Base-by-base conservation (phyloP, 1,139 yeast genomes). In the Pneumocystis carinii region DNA sequence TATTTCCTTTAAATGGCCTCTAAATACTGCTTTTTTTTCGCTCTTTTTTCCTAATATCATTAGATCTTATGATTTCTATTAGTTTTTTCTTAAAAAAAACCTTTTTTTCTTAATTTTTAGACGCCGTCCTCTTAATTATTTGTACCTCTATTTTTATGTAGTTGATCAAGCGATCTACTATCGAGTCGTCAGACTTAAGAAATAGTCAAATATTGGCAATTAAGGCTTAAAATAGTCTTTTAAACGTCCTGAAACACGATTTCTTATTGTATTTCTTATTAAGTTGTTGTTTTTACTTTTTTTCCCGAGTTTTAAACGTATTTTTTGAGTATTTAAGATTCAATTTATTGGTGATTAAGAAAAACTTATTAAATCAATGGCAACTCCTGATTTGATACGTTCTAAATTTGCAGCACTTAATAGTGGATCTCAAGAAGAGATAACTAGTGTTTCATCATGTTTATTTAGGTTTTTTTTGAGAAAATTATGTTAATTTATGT, bases 391-490 rank as follows among this genome's bases (percentile, higher is more conserved):
- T 58, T 78, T 75, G 53, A 81, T 86, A 64, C 72, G 71, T 61
- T 77, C 81, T 66, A 87, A 86, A 73, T 77, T 89, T 61, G 77
- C 79, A 7, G 74, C 79, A 10, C 77, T 88, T 60, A 85, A 83
- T 69, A 95, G 86, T 68, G 55, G 55, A 3, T 84, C 95, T 0
- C 95, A 86, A 71, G 94, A 87, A 66, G 83, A 90, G 12, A 88
- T 88, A 69, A 92, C 87, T 38, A 80, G 89, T 6, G 83, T 88
- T 2, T 84, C 95, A 0, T 94, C 87, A 71, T 89, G 65, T 63
- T 48, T 27, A 27, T 32, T 38, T 42, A 7, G 5, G 27, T 19
- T 12, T 14, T 58, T 27, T n/a, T 63, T 8, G 27, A 2, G 38
- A 29, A 17, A 59, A 17, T 15, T 27, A 7, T 15, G 6, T 32